These are phyloP conservation scores for Tritrichomonas musculus DNA, from an alignment of 208 protist genomes.

Conservation along the genomic window DNA sequence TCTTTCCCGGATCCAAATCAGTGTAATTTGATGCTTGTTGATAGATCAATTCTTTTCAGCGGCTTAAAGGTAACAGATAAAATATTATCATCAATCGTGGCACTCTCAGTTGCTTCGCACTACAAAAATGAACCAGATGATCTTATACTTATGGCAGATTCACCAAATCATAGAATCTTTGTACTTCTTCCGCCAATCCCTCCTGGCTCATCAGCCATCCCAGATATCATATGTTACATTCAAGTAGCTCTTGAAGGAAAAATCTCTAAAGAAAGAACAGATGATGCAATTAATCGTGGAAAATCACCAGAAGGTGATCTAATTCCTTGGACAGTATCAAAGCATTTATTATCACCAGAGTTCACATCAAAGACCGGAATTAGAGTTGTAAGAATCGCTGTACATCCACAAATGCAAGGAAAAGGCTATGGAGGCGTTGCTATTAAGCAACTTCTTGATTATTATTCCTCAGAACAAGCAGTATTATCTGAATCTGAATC, in stretches of 20 bases:
- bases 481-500: background rate
- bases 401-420: slow-evolving; percentile 80
- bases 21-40: slow-evolving; percentile 90
- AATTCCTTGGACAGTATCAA: slow-evolving; percentile 96
- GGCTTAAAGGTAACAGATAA: slow-evolving; percentile 74
- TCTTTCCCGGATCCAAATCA: slow-evolving; percentile 73
- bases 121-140: slow-evolving; percentile 99
- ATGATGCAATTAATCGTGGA: background rate
- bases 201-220: slow-evolving; percentile 56
- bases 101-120: slow-evolving; percentile 50
- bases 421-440: slow-evolving; percentile 63
- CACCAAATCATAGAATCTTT: slow-evolving; percentile 95
- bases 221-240: slow-evolving; percentile 89
- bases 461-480: background rate
- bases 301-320: slow-evolving; percentile 75
- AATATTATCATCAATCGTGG: slow-evolving; percentile 43
- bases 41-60: slow-evolving; percentile 96
- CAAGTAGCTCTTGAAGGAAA: slow-evolving; percentile 84
- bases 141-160: slow-evolving; percentile 94
- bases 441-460: slow-evolving; percentile 19
- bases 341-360: slow-evolving; percentile 60
- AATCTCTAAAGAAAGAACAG: slow-evolving; percentile 56
- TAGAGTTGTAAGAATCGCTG: slow-evolving; percentile 94
- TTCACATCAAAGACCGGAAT: slow-evolving; percentile 84
- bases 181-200: slow-evolving; percentile 65